These are phyloP conservation scores for Lipomyces spencermartinsiae DNA, from an alignment of 805 yeast species.

Conservation along the genomic window DNA sequence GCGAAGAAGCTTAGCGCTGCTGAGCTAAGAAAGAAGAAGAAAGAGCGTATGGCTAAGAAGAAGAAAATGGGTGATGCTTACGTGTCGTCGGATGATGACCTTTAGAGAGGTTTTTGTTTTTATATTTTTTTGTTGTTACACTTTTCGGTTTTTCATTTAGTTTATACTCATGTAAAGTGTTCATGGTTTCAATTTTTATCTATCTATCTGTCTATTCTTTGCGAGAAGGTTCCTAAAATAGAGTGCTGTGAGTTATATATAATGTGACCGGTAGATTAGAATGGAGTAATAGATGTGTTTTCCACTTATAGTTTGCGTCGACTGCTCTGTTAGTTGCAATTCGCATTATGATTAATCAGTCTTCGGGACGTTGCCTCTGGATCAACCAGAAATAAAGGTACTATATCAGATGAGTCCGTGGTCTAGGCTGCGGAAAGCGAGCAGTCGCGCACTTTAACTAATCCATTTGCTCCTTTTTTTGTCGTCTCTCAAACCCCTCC, in stretches of 20 bases:
- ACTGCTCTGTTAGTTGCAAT: neutral
- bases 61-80: slow-evolving; percentile 99
- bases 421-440: no score
- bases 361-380: no score
- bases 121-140: slow-evolving; percentile 6
- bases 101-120: slow-evolving; percentile 51
- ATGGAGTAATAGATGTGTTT: slow-evolving; percentile 1
- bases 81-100: slow-evolving; percentile 94
- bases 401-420: no score
- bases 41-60: slow-evolving; percentile 99
- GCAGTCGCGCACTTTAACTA: no score
- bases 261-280: neutral
- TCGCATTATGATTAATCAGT: no score
- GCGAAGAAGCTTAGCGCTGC: slow-evolving; percentile 97
- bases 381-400: no score
- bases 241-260: neutral
- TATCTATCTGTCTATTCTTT: neutral
- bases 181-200: neutral
- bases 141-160: slow-evolving; percentile 1
- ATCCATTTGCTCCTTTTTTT: no score
- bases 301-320: neutral
- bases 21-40: slow-evolving; percentile 99
- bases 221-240: neutral
- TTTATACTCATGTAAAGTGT: neutral
- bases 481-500: no score